Base-by-base conservation (phyloP, 1,284 basidiomycete genomes). In the Ustilago tritici region DNA sequence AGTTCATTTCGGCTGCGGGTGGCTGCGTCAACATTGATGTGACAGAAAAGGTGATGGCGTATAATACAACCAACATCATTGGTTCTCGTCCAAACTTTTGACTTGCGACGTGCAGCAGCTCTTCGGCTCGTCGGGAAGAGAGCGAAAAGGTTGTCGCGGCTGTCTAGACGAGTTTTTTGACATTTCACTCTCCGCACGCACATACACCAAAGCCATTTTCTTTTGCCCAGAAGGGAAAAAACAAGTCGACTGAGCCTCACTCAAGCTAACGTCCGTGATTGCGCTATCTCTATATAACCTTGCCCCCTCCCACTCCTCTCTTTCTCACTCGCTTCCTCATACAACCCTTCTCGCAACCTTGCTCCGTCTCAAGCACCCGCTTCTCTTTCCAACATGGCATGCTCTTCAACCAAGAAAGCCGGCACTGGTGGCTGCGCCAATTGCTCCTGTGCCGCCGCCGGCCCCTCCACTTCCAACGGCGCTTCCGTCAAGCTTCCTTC, bases 401-500 rank as follows among this genome's bases (percentile, higher is more conserved):
- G 72, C 63, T 71, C 74, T 19, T 68, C 75, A 15, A 54, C 61
- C 47, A 71, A 73, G 14, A 66, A 56, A 23, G 28, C 60, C 4
- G 61, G 62, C 38, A 52, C 43, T 31, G 62, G 55, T 36, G 53
- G 46, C 17, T 78, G 76, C 38, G 64, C 65, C 64, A 63, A 76
- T 59, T 78, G 76, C 53, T n/a, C 65, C 34, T 78, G 76, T 63
- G 63, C 55, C 38, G 43, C 57, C 31, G 46, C 62, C 4, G 49
- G 11, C 28, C 28, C 54, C 19, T 63, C 53, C 35, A 38, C 53
- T 14, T 43, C 60, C 50, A 59, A 41, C 15, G 56, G 49, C 23
- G 63, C 66, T 11, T 62, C 67, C 23, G 57, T 77, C 64, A 73
- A 68, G 61, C 70, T 77, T 3, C 56, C 75, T 32, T 56, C 56